Evolutionary conservation across 805 yeast genomes (phyloP).

Genomic region (Zygosaccharomyces rouxii): DNA sequence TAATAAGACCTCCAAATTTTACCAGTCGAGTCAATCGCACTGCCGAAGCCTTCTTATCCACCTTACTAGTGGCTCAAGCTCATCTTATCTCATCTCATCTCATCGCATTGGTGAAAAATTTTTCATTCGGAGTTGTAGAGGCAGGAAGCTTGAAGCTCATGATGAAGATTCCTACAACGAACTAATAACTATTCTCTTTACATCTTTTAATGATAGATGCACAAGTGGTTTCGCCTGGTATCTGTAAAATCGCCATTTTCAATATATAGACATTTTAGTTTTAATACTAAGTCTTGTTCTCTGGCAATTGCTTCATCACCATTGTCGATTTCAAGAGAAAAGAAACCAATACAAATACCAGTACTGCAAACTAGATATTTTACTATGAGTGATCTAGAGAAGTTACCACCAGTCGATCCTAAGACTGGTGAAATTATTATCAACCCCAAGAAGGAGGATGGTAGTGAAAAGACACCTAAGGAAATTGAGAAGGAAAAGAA

Average conservation of each 20-base stretch:
- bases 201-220: slow-evolving; percentile 14
- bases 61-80: no score
- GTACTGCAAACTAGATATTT: slow-evolving; percentile 15
- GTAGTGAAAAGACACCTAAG: slow-evolving; percentile 64
- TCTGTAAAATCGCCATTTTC: slow-evolving; percentile 8
- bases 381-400: slow-evolving; percentile 32
- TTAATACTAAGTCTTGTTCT: neutral
- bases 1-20: no score
- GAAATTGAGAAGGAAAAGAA: slow-evolving; percentile 82
- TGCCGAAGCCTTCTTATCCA: neutral
- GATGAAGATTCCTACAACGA: neutral
- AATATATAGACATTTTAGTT: neutral
- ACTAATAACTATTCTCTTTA: neutral
- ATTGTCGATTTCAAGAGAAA: slow-evolving; percentile 1
- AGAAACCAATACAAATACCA: slow-evolving; percentile 1
- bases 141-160: slow-evolving; percentile 8
- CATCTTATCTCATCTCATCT: neutral
- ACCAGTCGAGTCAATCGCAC: neutral
- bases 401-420: slow-evolving; percentile 36
- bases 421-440: slow-evolving; percentile 36
- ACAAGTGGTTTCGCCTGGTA: slow-evolving; percentile 13
- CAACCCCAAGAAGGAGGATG: slow-evolving; percentile 38
- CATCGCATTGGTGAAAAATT: slow-evolving; percentile 10
- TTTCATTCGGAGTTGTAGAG: slow-evolving; percentile 6
- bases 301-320: neutral